Conservation (phyloP, 805 yeast genomes). For the Sugiyamaella americana region DNA sequence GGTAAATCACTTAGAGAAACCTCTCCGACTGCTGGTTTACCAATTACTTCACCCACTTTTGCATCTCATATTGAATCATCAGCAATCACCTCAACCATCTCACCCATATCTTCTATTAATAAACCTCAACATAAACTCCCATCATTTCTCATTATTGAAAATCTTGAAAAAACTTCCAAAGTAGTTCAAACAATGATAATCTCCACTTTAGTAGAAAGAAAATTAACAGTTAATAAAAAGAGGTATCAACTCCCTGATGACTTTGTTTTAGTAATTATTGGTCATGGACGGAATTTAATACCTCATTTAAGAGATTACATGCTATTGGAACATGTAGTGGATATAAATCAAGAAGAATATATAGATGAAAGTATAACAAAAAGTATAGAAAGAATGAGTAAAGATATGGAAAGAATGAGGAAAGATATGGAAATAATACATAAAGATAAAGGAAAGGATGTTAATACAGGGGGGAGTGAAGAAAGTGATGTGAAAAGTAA, state of each 20-base stretch:
- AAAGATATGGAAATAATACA: too few species aligned
- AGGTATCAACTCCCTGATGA: conserved; percentile 8
- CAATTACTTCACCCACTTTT: neutral
- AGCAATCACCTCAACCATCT: too few species aligned
- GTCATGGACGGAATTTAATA: conserved; percentile 6
- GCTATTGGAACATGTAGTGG: conserved; percentile 4
- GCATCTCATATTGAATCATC: too few species aligned
- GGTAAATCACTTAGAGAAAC: too few species aligned
- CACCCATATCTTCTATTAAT: too few species aligned
- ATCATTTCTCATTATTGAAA: neutral
- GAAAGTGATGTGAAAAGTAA: too few species aligned
- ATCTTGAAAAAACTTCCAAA: neutral
- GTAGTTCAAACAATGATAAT: neutral
- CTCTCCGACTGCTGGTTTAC: too few species aligned
- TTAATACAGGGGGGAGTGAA: neutral
- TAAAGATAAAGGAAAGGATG: neutral
- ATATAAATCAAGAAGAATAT: neutral
- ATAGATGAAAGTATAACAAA: neutral
- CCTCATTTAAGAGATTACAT: conserved; percentile 14
- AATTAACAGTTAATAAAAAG: neutral
- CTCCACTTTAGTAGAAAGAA: neutral
- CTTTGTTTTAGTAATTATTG: conserved; percentile 7
- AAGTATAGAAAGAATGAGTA: too few species aligned
- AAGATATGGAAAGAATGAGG: too few species aligned
- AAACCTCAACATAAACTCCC: neutral